A percentile compares a stretch with the other conserved stretches of the same genome.
Conservation (phyloP, 108 stramenopile species). For the Fragilaria radians region DNA sequence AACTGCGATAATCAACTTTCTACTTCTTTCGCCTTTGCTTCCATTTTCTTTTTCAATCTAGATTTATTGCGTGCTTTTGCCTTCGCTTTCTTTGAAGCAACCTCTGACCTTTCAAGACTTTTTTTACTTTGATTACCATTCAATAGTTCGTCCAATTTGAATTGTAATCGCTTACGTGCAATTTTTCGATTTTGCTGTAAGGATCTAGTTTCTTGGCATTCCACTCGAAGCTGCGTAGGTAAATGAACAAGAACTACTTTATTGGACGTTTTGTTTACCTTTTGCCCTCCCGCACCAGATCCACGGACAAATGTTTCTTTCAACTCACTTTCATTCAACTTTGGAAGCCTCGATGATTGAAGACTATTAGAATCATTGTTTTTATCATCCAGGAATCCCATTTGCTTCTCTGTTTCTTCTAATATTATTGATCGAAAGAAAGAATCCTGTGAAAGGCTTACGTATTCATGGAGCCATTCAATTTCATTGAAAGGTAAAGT, state of each 20-base stretch:
- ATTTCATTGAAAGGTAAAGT: conserved; percentile 35
- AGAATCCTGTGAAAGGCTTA: conserved; percentile 47
- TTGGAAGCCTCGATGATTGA: conserved; percentile 5
- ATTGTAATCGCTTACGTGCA: conserved; percentile 65
- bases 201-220: conserved; percentile 85
- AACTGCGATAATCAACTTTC: too few species aligned
- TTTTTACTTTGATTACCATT: conserved; percentile 59
- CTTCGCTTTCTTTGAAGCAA: conserved; percentile 56
- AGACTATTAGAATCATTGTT: not conserved
- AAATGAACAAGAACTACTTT: conserved; percentile 67
- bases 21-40: too few species aligned
- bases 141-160: conserved; percentile 75
- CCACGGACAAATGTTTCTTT: conserved; percentile 81
- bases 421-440: conserved; percentile 38
- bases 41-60: conserved; percentile 36
- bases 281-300: conserved; percentile 78
- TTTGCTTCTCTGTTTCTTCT: conserved; percentile 30
- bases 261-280: conserved; percentile 87
- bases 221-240: conserved; percentile 67
- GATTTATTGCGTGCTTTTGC: conserved; percentile 56
- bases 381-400: conserved; percentile 13
- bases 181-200: conserved; percentile 87
- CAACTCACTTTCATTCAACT: conserved; percentile 51
- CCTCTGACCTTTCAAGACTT: conserved; percentile 45
- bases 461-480: conserved; percentile 55